Conservation (phyloP, 345 rosid species). For the Eucalyptus globulus region DNA sequence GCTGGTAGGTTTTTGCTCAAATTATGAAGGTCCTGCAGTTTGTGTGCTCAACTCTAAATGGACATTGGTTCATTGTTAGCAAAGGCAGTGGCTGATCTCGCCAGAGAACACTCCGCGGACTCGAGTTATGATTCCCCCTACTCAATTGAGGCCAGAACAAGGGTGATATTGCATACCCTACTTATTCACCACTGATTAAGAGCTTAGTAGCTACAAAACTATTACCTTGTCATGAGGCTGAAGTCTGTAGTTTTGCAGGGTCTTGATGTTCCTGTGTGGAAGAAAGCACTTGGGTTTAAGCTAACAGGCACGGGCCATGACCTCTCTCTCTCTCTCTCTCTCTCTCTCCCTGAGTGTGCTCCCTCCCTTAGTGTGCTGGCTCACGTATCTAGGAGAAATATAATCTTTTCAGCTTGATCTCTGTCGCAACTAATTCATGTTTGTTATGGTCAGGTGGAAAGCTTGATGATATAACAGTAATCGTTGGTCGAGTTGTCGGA, state of each 20-base stretch:
- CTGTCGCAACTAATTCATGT: background rate
- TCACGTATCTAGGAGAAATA: background rate
- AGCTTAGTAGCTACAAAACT: background rate
- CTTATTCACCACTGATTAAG: background rate
- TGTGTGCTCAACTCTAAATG: background rate
- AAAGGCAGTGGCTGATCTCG: conserved; percentile 72
- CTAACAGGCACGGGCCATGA: conserved; percentile 38
- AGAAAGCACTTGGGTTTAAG: conserved; percentile 68
- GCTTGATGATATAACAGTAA: conserved; percentile 79
- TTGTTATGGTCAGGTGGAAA: conserved; percentile 60
- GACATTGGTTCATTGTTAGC: conserved; percentile 27
- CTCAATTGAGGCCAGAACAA: conserved; percentile 63
- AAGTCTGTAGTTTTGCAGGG: conserved; percentile 31
- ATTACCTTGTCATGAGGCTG: background rate
- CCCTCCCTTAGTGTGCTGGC: background rate
- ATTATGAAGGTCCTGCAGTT: background rate
- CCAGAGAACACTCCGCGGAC: conserved; percentile 54
- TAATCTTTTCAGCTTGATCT: background rate
- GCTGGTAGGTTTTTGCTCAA: conserved; percentile 37
- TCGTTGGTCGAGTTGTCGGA: conserved; percentile 45
- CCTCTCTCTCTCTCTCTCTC: background rate
- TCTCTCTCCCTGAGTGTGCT: too few species aligned
- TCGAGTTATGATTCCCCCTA: conserved; percentile 73
- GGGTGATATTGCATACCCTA: conserved; percentile 18
- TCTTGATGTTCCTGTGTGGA: conserved; percentile 74